A percentile compares a stretch with the other conserved stretches of the same genome.
Conservation (phyloP, 441 rosid genomes). For the Francoa sonchifolia region DNA sequence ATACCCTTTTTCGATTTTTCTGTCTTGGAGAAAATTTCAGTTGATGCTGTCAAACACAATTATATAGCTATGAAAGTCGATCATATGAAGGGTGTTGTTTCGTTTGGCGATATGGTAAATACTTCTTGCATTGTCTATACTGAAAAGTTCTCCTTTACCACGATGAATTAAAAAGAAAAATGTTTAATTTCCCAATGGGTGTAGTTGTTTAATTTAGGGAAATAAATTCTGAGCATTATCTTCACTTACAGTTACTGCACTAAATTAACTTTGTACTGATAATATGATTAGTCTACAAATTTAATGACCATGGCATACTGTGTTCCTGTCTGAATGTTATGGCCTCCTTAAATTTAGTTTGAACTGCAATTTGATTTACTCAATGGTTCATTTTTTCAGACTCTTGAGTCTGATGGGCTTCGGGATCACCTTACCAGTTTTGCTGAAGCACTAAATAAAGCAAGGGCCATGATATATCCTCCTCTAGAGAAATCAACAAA, state of each 20-base stretch:
- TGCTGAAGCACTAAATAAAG: conserved; percentile 74
- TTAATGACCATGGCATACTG: too few species aligned
- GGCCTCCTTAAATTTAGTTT: neutral
- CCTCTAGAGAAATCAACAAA: conserved; percentile 60
- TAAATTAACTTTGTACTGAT: too few species aligned
- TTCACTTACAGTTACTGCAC: too few species aligned
- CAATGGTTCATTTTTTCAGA: conserved; percentile 28
- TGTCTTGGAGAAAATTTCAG: conserved; percentile 80
- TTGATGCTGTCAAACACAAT: conserved; percentile 75
- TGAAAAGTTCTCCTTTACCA: neutral
- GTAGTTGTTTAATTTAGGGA: too few species aligned
- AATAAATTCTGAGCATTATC: neutral
- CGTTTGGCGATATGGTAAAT: conserved; percentile 61
- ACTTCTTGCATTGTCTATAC: neutral
- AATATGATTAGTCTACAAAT: too few species aligned
- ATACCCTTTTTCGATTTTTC: conserved; percentile 82
- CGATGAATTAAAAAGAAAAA: neutral
- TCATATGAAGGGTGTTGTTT: conserved; percentile 60
- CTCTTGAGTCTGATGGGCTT: conserved; percentile 77
- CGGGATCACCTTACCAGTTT: conserved; percentile 56
- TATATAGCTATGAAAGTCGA: conserved; percentile 86
- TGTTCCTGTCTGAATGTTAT: neutral
- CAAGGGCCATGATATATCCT: conserved; percentile 59
- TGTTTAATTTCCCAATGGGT: neutral
- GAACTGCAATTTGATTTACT: conserved; percentile 2